These are phyloP conservation scores for Wickerhamiella dianesei DNA, from an alignment of 805 yeast species.

Conservation along the genomic window DNA sequence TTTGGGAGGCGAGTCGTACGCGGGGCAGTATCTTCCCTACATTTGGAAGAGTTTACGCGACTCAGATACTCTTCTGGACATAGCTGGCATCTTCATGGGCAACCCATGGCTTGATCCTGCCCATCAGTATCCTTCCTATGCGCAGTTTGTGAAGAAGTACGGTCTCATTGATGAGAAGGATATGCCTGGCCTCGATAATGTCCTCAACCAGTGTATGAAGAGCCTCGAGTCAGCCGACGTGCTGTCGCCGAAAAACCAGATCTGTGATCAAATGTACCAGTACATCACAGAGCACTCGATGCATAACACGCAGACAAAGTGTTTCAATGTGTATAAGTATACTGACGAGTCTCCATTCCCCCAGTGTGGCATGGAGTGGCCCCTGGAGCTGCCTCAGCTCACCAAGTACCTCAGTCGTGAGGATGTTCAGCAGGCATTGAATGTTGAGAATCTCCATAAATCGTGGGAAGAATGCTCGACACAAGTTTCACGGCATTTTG, in stretches of 20 bases:
- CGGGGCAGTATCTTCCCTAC: slow-evolving; percentile 93
- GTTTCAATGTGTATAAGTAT: slow-evolving; percentile 76
- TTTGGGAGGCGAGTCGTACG: slow-evolving; percentile 90
- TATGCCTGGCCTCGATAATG: slow-evolving; percentile 18
- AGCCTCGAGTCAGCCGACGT: slow-evolving; percentile 16
- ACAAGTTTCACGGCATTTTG: slow-evolving; percentile 30
- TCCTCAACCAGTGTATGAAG: slow-evolving; percentile 20
- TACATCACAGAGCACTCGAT: slow-evolving; percentile 5
- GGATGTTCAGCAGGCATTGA: slow-evolving; percentile 38
- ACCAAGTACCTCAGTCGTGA: slow-evolving; percentile 36
- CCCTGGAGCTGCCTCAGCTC: slow-evolving; percentile 41
- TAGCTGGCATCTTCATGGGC: slow-evolving; percentile 56
- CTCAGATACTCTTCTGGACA: neutral
- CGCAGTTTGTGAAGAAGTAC: slow-evolving; percentile 53
- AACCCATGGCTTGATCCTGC: slow-evolving; percentile 93
- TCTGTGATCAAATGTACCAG: slow-evolving; percentile 31
- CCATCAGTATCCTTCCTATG: slow-evolving; percentile 64
- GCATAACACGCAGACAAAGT: slow-evolving; percentile 26
- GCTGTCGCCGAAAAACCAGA: slow-evolving; percentile 16
- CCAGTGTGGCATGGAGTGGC: slow-evolving; percentile 89
- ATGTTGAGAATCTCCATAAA: slow-evolving; percentile 23
- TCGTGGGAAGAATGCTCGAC: slow-evolving; percentile 71
- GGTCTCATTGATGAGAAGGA: slow-evolving; percentile 34
- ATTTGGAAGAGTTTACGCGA: slow-evolving; percentile 49
- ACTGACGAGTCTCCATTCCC: slow-evolving; percentile 62